phyloP scores from a whole-genome alignment of 1,139 yeast genomes.

The Hansenula anomala region DNA sequence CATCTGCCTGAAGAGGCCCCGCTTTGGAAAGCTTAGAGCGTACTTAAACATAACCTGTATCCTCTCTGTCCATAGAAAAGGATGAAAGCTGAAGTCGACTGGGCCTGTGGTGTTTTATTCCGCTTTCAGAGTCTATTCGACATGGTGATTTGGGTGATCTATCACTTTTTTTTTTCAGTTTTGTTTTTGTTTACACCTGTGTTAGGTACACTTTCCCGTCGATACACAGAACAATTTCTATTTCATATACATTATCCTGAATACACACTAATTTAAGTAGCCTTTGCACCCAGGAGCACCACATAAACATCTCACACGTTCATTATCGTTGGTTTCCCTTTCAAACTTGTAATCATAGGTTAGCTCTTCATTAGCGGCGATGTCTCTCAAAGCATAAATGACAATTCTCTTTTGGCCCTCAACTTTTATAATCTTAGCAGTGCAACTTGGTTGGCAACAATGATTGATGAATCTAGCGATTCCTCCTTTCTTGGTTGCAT shows the following conservation, averaged over 20 bases:
- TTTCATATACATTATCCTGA: not conserved
- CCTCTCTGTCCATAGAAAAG: too few species aligned
- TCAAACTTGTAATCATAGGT: conserved; percentile 96
- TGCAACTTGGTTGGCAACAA: conserved; percentile 96
- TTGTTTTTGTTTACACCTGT: too few species aligned
- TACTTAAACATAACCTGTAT: too few species aligned
- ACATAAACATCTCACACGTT: conserved; percentile 86
- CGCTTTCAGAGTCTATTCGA: too few species aligned
- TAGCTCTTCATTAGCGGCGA: conserved; percentile 85
- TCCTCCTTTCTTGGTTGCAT: conserved; percentile 96
- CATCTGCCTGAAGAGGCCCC: not conserved
- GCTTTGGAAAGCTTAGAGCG: too few species aligned
- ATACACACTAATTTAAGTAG: conserved; percentile 55
- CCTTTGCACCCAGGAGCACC: conserved; percentile 96
- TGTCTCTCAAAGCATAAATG: conserved; percentile 86
- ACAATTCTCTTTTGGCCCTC: conserved; percentile 94
- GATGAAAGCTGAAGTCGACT: too few species aligned
- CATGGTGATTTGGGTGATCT: too few species aligned
- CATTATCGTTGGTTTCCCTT: conserved; percentile 85
- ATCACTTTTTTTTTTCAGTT: too few species aligned
- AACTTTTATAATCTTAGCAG: conserved; percentile 93
- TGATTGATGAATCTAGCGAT: conserved; percentile 95
- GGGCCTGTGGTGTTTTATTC: too few species aligned
- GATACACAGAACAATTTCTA: not conserved
- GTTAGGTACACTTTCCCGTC: too few species aligned